These are phyloP conservation scores for Vitellaria paradoxa DNA, from an alignment of 179 eudicot species.

Conservation along the genomic window DNA sequence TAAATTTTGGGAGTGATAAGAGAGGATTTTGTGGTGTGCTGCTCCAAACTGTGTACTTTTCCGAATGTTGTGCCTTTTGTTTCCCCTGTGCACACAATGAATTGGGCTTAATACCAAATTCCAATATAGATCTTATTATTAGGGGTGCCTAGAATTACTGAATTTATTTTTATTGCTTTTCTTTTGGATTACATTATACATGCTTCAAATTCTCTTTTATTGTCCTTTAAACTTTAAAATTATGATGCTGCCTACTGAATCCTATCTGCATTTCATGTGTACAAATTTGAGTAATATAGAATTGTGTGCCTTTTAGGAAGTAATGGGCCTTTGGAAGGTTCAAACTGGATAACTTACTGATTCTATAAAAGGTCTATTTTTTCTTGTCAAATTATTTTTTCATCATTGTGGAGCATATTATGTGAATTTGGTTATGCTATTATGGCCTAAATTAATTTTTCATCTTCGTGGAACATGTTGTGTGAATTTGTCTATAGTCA, in stretches of 20 bases:
- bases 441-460: background rate
- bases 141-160: background rate
- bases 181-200: background rate
- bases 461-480: background rate
- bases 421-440: no score
- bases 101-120: no score
- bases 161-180: background rate
- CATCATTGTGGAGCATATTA: background rate
- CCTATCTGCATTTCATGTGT: background rate
- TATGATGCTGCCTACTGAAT: background rate
- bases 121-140: no score
- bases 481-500: background rate
- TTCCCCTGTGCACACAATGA: no score
- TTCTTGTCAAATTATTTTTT: background rate
- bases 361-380: background rate
- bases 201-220: background rate
- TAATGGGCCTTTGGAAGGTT: background rate
- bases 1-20: no score
- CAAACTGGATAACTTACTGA: background rate
- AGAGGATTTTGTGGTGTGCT: no score
- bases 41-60: no score
- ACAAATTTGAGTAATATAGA: constrained; percentile 1
- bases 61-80: no score
- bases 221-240: background rate
- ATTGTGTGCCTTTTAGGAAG: background rate